phyloP scores from a whole-genome alignment of 1,284 basidiomycete genomes.

The Cutaneotrichosporon mucoides region DNA sequence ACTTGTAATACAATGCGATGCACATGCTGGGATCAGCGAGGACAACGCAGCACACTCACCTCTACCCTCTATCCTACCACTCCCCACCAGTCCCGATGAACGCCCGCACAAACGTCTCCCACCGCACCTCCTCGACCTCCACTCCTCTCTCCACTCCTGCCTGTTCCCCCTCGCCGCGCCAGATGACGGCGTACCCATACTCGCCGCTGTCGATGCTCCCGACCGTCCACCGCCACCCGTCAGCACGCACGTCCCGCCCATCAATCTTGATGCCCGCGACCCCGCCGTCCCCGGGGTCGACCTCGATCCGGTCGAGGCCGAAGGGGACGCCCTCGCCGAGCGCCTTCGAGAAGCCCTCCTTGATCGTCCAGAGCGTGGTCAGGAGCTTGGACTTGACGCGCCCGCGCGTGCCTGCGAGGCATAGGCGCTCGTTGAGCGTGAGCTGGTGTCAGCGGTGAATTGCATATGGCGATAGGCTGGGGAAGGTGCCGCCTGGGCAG shows the following conservation, averaged over 20 bases:
- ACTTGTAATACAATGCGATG: too few relatives aligned
- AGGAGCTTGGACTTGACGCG: constrained; percentile 22
- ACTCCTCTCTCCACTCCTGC: constrained; percentile 1
- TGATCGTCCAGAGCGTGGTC: constrained; percentile 40
- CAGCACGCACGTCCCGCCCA: constrained; percentile 24
- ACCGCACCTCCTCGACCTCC: constrained; percentile 20
- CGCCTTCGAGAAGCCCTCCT: constrained; percentile 44
- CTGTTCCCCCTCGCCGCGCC: constrained; percentile 22
- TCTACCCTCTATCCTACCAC: not conserved
- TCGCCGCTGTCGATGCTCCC: constrained; percentile 23
- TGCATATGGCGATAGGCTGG: too few relatives aligned
- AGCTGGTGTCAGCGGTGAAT: constrained; percentile 21
- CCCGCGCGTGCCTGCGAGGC: constrained; percentile 13
- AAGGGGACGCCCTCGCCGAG: constrained; percentile 42
- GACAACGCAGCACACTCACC: too few relatives aligned
- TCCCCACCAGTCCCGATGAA: constrained; percentile 9
- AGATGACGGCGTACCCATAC: constrained; percentile 33
- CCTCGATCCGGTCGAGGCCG: constrained; percentile 38
- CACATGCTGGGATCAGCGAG: too few relatives aligned
- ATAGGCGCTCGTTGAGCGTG: constrained; percentile 23
- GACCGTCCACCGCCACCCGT: constrained; percentile 29
- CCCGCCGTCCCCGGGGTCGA: constrained; percentile 21
- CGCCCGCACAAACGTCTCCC: constrained; percentile 26
- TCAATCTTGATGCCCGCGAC: constrained; percentile 30
- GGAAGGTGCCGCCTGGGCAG: too few relatives aligned